These are phyloP conservation scores for Trichomonascaceae sp. DNA, from an alignment of 1,139 yeast genomes.

Conservation along the genomic window DNA sequence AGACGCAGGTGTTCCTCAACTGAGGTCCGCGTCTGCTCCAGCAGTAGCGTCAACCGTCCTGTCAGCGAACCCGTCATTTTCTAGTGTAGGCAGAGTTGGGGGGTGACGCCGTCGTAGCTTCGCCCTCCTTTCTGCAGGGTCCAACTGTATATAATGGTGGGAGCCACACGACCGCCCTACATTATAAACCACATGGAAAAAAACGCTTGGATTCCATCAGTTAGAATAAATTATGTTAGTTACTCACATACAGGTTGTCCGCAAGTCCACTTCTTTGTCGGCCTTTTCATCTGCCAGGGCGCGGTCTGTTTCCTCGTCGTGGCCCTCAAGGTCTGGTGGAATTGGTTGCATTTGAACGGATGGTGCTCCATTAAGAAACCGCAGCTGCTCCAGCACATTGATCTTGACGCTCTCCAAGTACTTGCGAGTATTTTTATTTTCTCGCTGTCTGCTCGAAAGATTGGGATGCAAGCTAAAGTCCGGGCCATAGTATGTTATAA, in stretches of 20 bases:
- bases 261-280: constrained; percentile 11
- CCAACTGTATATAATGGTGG: too few species aligned
- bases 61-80: background rate
- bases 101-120: too few species aligned
- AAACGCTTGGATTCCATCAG: too few species aligned
- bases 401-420: constrained; percentile 70
- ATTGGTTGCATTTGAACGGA: constrained; percentile 84
- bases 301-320: constrained; percentile 49
- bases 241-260: constrained; percentile 6
- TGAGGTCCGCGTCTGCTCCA: constrained; percentile 31
- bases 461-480: constrained; percentile 85
- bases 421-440: constrained; percentile 75
- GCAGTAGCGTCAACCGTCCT: constrained; percentile 10
- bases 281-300: constrained; percentile 18
- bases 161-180: too few species aligned
- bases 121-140: background rate
- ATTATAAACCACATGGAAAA: too few species aligned
- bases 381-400: constrained; percentile 67
- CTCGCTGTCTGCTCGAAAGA: constrained; percentile 74
- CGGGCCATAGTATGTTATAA: constrained; percentile 83
- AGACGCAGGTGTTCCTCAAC: constrained; percentile 42
- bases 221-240: constrained; percentile 6
- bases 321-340: constrained; percentile 71
- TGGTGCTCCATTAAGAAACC: constrained; percentile 83
- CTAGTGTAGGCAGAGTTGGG: too few species aligned